Base-by-base conservation (phyloP, 2,329 filamentous ascomycete species). In the Nothomitra cinnamomea region DNA sequence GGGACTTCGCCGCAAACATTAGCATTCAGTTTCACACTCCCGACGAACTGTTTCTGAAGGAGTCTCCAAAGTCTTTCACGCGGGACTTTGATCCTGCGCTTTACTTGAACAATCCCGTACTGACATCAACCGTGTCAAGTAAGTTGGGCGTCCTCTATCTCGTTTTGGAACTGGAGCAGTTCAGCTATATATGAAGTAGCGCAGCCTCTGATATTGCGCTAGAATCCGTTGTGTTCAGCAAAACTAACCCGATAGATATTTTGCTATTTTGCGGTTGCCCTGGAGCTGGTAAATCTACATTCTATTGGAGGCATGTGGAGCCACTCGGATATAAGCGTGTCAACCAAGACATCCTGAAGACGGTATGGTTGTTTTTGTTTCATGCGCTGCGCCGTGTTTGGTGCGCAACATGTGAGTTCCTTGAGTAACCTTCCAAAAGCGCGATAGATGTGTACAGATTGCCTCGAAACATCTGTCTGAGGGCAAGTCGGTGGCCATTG, bases 301-400 rank as follows among this genome's bases (percentile, higher is more conserved):
- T 92, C 62, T 95, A 83, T 68, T 87, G 83, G 79, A 80, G 76
- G 57, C 71, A 85, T 58, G 70, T 96, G 36, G 74, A 88, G 63
- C 84, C 85, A 22, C 68, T 92, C 25, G 85, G 82, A 2, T 96
- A 94, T 64, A 77, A 80, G 63, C 78, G 92, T 49, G 78, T 95
- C 28, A 98, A 96, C 61, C 92, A 96, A 69, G 92, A 96, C 66
- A 78, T 75, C 1, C 73, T 95, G 48, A 95, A 94, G 67, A 83
- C 78, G 28, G 74, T 79, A 69, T 59, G 70, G 68, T 57, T 49
- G 59, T 49, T 38, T 55, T 43, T 53, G 40, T 53, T 40, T 48
- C n/a, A n/a, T 40, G 41, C 25, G 53, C 52, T 53, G 47, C 56
- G 32, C 53, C 55, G 41, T 55, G 58, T 43, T 40, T 53, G 28